Evolutionary conservation across 169 alveolate genomes (phyloP).

Genomic region (Cryptosporidium ryanae): DNA sequence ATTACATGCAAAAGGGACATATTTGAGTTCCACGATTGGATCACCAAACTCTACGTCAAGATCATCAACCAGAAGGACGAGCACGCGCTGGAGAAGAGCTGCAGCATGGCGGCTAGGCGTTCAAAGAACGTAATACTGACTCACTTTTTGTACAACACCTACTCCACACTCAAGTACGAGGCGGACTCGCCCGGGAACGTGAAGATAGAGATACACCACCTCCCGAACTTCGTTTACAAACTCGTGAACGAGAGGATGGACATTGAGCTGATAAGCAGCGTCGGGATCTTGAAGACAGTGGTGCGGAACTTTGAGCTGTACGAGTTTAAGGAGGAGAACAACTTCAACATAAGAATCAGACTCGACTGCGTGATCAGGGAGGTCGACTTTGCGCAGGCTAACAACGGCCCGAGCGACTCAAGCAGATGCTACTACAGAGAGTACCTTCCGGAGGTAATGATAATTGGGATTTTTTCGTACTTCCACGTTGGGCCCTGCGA

Average conservation of each 20-base stretch:
- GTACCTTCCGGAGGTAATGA: conserved; percentile 19
- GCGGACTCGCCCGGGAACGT: background rate
- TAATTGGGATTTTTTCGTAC: conserved; percentile 27
- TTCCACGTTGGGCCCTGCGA: background rate
- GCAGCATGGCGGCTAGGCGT: background rate
- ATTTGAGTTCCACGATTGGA: conserved; percentile 17
- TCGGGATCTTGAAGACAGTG: conserved; percentile 29
- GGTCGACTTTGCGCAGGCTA: background rate
- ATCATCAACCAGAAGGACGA: background rate
- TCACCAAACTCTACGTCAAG: conserved; percentile 3
- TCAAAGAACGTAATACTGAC: conserved; percentile 23
- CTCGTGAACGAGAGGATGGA: conserved; percentile 17
- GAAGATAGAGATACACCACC: conserved; percentile 19
- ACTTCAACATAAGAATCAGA: conserved; percentile 13
- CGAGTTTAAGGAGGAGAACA: conserved; percentile 26
- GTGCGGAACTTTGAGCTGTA: background rate
- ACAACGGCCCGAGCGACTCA: background rate
- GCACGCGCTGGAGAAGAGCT: background rate
- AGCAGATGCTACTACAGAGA: background rate
- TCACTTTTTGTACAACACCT: conserved; percentile 23
- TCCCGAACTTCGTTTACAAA: conserved; percentile 17
- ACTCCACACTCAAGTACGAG: conserved; percentile 25
- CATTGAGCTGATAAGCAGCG: background rate
- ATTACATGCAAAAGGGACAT: conserved; percentile 5
- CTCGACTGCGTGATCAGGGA: conserved; percentile 11